phyloP scores from a whole-genome alignment of 2,329 filamentous ascomycete genomes.

The Aspergillus luchuensis region DNA sequence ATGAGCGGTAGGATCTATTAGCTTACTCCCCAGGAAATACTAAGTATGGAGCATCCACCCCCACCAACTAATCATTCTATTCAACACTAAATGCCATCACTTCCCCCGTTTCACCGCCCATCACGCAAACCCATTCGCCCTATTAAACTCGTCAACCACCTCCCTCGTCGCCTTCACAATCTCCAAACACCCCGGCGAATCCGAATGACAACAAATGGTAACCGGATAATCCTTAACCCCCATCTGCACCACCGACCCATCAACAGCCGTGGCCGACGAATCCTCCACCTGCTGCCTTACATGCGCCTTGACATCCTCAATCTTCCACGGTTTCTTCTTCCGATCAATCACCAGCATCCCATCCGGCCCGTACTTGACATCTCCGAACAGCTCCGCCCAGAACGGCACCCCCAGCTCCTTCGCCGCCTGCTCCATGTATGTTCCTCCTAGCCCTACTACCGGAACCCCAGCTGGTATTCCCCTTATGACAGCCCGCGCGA shows the following conservation, averaged over 20 bases:
- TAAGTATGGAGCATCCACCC: no score
- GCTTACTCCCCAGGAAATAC: no score
- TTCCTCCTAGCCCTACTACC: conserved; percentile 59
- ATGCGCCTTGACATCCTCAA: conserved; percentile 44
- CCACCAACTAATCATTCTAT: no score
- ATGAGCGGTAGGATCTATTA: no score
- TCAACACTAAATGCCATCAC: no score
- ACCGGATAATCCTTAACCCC: conserved; percentile 46
- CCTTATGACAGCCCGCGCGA: conserved; percentile 56
- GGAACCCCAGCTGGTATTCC: conserved; percentile 54
- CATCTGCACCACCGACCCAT: conserved; percentile 43
- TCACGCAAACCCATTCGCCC: conserved; percentile 25
- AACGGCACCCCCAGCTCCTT: conserved; percentile 57
- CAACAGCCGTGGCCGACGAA: conserved; percentile 45
- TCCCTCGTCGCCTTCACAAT: conserved; percentile 46
- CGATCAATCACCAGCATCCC: conserved; percentile 58
- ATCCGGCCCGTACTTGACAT: conserved; percentile 58
- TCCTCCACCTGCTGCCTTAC: conserved; percentile 47
- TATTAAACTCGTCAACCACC: conserved; percentile 48
- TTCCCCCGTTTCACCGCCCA: no score
- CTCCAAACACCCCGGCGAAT: conserved; percentile 49
- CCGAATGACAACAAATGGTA: conserved; percentile 52
- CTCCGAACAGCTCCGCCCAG: conserved; percentile 57
- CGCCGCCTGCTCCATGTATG: conserved; percentile 57
- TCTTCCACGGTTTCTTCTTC: conserved; percentile 57